Evolutionary conservation across 768 basidiomycete species (phyloP).

Genomic region (Dioszegia aurantiaca): DNA sequence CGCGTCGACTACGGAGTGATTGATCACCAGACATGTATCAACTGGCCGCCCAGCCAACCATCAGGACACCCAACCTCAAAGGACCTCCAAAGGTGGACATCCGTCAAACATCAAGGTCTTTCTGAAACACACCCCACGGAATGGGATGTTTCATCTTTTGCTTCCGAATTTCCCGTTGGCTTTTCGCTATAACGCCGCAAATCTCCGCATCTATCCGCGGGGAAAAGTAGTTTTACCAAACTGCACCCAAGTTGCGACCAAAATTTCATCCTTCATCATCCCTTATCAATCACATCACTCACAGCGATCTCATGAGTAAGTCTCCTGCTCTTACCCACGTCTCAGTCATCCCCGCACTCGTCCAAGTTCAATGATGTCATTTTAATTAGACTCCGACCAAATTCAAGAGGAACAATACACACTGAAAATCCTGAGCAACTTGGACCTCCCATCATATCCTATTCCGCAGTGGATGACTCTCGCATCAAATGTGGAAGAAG

Average conservation of each 20-base stretch:
- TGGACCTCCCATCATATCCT: slow-evolving; percentile 12
- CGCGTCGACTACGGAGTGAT: too few relatives aligned
- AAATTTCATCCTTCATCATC: background rate
- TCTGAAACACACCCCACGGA: too few relatives aligned
- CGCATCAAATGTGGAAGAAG: too few relatives aligned
- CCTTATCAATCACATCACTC: background rate
- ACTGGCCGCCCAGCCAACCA: too few relatives aligned
- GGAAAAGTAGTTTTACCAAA: too few relatives aligned
- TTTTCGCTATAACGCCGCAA: background rate
- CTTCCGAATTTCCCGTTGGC: too few relatives aligned
- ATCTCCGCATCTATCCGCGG: too few relatives aligned
- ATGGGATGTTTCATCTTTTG: too few relatives aligned
- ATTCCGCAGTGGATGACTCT: too few relatives aligned
- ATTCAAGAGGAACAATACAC: slow-evolving; percentile 2
- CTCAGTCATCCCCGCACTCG: background rate
- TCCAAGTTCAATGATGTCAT: slow-evolving; percentile 4
- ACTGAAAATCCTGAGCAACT: slow-evolving; percentile 16
- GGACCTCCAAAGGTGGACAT: background rate
- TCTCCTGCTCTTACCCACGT: background rate
- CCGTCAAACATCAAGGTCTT: too few relatives aligned
- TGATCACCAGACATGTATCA: too few relatives aligned
- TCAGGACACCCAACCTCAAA: too few relatives aligned
- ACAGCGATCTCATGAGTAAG: slow-evolving; percentile 2
- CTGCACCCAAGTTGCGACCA: background rate
- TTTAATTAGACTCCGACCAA: slow-evolving; percentile 16